These are phyloP conservation scores for Xylaria sp. DNA, from an alignment of 2,329 filamentous ascomycete genomes.

Conservation along the genomic window DNA sequence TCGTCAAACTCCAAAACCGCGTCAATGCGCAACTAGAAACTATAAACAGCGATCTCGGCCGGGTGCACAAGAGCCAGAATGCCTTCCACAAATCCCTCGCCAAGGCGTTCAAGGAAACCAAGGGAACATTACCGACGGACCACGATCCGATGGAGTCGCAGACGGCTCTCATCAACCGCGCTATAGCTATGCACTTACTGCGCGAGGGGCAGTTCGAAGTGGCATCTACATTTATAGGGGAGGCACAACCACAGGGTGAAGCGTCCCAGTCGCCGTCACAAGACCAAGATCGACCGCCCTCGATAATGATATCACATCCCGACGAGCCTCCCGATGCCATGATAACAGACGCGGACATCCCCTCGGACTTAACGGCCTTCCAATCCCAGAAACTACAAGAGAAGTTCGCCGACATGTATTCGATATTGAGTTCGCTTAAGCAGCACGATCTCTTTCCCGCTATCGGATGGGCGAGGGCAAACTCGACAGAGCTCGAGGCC, in stretches of 20 bases:
- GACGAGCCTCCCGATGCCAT: constrained; percentile 43
- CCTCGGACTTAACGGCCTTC: constrained; percentile 65
- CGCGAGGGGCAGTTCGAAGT: constrained; percentile 94
- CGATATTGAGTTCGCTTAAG: constrained; percentile 82
- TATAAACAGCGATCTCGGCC: constrained; percentile 83
- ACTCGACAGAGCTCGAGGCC: constrained; percentile 76
- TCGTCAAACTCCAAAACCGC: constrained; percentile 87
- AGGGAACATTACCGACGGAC: constrained; percentile 77
- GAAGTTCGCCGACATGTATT: constrained; percentile 90
- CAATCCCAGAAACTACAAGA: constrained; percentile 76
- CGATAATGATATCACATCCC: constrained; percentile 30
- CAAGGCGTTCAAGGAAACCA: constrained; percentile 77
- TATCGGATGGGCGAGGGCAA: constrained; percentile 83
- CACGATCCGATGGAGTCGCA: constrained; percentile 83
- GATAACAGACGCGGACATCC: constrained; percentile 47
- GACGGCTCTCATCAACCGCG: constrained; percentile 83
- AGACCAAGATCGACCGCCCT: constrained; percentile 39
- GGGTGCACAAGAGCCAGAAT: constrained; percentile 82
- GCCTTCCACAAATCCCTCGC: constrained; percentile 88
- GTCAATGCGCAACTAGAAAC: constrained; percentile 83
- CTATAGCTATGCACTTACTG: constrained; percentile 95
- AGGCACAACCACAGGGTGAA: constrained; percentile 60
- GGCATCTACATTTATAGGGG: constrained; percentile 83
- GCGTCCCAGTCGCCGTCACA: constrained; percentile 38
- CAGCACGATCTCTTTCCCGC: constrained; percentile 80